A percentile compares a stretch with the other conserved stretches of the same genome.
Evolutionary conservation across 768 basidiomycete genomes (phyloP).

Genomic region (Clathrus columnatus): DNA sequence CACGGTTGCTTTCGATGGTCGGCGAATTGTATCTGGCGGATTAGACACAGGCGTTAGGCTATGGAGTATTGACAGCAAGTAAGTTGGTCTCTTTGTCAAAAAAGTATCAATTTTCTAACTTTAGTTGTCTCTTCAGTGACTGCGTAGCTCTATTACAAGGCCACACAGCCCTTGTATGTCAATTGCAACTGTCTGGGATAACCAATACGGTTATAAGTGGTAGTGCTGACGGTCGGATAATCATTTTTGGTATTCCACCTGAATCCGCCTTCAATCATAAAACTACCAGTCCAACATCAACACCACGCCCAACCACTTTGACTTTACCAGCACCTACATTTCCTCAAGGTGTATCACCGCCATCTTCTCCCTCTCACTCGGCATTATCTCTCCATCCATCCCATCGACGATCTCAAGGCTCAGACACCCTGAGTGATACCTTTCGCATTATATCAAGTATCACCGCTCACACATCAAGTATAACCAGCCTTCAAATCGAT

Average conservation of each 20-base stretch:
- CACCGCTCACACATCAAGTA: constrained; percentile 80
- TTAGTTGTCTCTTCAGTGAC: constrained; percentile 34
- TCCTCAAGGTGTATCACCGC: constrained; percentile 6
- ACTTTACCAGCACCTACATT: constrained; percentile 25
- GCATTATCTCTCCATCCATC: constrained; percentile 30
- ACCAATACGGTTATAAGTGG: constrained; percentile 62
- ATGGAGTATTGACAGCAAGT: constrained; percentile 87
- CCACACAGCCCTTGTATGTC: constrained; percentile 88
- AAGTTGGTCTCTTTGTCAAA: constrained; percentile 19
- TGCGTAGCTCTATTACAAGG: constrained; percentile 83
- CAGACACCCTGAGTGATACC: constrained; percentile 33
- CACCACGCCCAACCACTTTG: neutral
- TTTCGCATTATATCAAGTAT: constrained; percentile 40
- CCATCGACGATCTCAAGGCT: constrained; percentile 15
- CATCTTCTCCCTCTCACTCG: constrained; percentile 13
- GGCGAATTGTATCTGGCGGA: constrained; percentile 75
- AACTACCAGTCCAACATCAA: constrained; percentile 13
- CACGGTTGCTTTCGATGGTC: constrained; percentile 82
- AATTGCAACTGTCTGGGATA: constrained; percentile 64
- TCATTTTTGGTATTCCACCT: constrained; percentile 49
- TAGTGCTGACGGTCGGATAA: constrained; percentile 81
- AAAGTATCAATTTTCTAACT: neutral
- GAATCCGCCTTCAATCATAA: constrained; percentile 23
- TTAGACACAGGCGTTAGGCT: constrained; percentile 89
- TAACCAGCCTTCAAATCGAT: constrained; percentile 86